Evolutionary conservation across 257 asterid species (phyloP), one percentile per base, ranked within the genome.

Genomic region (Verbena officinalis): DNA sequence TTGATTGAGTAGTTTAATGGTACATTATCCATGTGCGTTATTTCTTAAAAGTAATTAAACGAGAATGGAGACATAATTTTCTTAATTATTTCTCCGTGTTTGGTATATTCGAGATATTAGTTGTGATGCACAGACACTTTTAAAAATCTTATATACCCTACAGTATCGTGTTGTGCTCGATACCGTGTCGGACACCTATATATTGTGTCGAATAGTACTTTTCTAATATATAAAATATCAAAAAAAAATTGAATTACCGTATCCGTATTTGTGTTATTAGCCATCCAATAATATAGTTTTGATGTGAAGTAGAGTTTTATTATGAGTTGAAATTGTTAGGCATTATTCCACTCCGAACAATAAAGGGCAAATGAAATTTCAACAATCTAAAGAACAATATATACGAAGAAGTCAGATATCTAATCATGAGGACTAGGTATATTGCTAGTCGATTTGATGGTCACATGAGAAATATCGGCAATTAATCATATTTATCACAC

Each of bases 301-400:
- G 60, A 54, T 14, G 36, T 20, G 22, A 36, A 36, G 31, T 57
- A 17, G 51, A 65, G n/a, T 30, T 7, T 38, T 52, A 38, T 42
- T 42, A 23, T 55, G 55, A 60, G 42, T 40, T 44, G 57, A 43
- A 44, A 45, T 56, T 67, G 72, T 67, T 55, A 55, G 72, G 65
- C 65, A 45, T 55, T 44, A 31, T 22, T 67, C 40, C 72, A 67
- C 65, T 10, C 62, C 34, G 34, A 10, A 38, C 23, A 50, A 30
- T 3, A 33, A 12, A 38, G 34, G 14, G 15, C 12, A 22, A 9
- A 36, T 49, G 54, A 53, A 40, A 21, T 65, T 21, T 44, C 50
- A 50, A 16, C 50, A 20, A 50, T 21, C 51, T 34, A 30, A 17
- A 48, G 5, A 16, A 34, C 51, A 38, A 56, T 5, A 27, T 2